phyloP scores from a whole-genome alignment of 306 rosid genomes.

The Rosa multiflora region DNA sequence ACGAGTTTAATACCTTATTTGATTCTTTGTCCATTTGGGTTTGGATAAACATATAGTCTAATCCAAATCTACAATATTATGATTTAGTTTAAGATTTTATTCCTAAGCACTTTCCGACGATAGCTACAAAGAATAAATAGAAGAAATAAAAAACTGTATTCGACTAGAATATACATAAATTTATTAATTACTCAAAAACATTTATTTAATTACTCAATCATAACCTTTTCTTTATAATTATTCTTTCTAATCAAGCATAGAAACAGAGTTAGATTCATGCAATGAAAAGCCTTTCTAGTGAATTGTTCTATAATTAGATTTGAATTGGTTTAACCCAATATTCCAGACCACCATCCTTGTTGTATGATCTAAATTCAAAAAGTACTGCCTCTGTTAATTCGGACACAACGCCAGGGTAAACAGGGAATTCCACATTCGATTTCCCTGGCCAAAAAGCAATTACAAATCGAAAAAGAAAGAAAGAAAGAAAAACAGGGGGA shows the following conservation, averaged over 20 bases:
- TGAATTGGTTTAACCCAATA: no score
- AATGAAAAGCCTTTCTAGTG: no score
- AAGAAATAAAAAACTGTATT: no score
- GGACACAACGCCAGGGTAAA: conserved; percentile 4
- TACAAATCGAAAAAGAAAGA: neutral
- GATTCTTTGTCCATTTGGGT: neutral
- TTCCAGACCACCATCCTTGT: no score
- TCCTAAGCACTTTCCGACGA: neutral
- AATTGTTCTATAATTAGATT: neutral
- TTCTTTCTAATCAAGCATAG: no score
- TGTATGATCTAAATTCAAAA: no score
- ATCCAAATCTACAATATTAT: neutral
- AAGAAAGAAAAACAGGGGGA: neutral
- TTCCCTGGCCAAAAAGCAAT: conserved; percentile 21
- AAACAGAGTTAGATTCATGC: neutral
- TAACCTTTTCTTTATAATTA: no score
- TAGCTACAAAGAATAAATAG: no score
- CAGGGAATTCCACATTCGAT: conserved; percentile 10
- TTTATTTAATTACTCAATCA: no score
- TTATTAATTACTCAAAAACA: no score
- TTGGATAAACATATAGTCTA: neutral
- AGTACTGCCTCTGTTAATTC: neutral
- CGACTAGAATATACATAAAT: no score
- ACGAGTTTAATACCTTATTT: neutral
- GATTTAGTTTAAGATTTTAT: neutral